Base-by-base conservation (phyloP, 371 early-diverging fungal species). In the Smittium mucronatum region DNA sequence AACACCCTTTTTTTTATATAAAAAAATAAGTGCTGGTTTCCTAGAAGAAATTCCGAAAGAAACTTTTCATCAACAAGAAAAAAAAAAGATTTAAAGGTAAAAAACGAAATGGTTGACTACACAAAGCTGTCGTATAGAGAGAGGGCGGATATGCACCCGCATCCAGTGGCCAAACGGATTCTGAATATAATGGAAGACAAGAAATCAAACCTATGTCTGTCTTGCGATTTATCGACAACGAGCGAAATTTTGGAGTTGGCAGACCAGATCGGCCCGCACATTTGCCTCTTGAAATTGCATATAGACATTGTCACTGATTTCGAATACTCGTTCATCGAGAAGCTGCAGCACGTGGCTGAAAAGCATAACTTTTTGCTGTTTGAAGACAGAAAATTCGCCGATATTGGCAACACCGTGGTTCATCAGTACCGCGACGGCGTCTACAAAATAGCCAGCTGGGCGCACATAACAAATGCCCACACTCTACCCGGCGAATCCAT, bases 381-480 rank as follows among this genome's bases (percentile, higher is more conserved):
- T 76, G 97, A 97, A 78, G 98, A 97, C 82, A 88, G 97, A 75
- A 96, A 96, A 81, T 97, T 96, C 81, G 97, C 96, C 65, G 96
- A 95, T n/a, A n/a, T n/a, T n/a, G n/a, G n/a, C n/a, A n/a, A n/a
- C n/a, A n/a, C n/a, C n/a, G n/a, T n/a, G n/a, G 90, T 93, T 73
- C 86, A 85, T 58, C 97, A 97, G 81, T 97, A 96, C 77, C 84
- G 86, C 68, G 81, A 85, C 28, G 98, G 98, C 70, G 75, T 96
- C 34, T 93, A 94, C 82, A 84, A 86, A 71, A 97, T 97, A n/a
- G n/a, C n/a, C n/a, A n/a, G n/a, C n/a, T n/a, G n/a, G n/a, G n/a
- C n/a, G n/a, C n/a, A n/a, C n/a, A 89, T 97, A 76, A 94, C 92
- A 68, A 95, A 95, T 79, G 90, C 90, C 36, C 98, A 97, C 72